Percentiles rank a stretch among this genome's conserved stretches.
phyloP scores from a whole-genome alignment of 805 yeast species.

The Candida jianshihensis region DNA sequence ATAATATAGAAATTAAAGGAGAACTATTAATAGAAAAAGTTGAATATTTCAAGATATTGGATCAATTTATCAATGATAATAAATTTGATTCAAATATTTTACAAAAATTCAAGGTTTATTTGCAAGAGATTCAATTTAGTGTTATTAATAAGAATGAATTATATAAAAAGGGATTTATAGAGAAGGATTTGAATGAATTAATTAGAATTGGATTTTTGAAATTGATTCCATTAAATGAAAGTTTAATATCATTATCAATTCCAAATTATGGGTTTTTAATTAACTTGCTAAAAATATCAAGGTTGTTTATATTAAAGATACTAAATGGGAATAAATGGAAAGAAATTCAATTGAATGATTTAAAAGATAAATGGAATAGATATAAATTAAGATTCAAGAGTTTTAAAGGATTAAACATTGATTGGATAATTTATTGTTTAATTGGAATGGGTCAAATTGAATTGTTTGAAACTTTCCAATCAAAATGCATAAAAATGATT shows the following conservation, averaged over 20 bases:
- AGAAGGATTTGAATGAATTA: conserved; percentile 24
- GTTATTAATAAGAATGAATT: not conserved
- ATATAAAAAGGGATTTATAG: not conserved
- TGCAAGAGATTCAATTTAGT: not conserved
- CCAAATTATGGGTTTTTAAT: conserved; percentile 47
- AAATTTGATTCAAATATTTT: not conserved
- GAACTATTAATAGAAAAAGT: conserved; percentile 29
- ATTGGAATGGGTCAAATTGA: conserved; percentile 47
- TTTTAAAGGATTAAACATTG: conserved; percentile 42
- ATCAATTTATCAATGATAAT: not conserved
- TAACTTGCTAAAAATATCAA: conserved; percentile 36
- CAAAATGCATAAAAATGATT: conserved; percentile 15
- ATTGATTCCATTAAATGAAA: conserved; percentile 32
- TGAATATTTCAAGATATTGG: conserved; percentile 10
- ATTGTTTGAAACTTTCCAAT: conserved; percentile 46
- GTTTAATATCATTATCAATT: conserved; percentile 34
- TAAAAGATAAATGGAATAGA: conserved; percentile 39
- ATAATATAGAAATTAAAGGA: conserved; percentile 28
- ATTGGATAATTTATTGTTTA: conserved; percentile 45
- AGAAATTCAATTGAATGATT: conserved; percentile 36
- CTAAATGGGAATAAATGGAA: conserved; percentile 31
- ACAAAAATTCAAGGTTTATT: conserved; percentile 2
- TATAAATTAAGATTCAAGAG: conserved; percentile 38
- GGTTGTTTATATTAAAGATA: conserved; percentile 35
- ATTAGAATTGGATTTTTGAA: conserved; percentile 38